phyloP scores from a whole-genome alignment of 495 filamentous ascomycete genomes.

The Penicillium paxilli region DNA sequence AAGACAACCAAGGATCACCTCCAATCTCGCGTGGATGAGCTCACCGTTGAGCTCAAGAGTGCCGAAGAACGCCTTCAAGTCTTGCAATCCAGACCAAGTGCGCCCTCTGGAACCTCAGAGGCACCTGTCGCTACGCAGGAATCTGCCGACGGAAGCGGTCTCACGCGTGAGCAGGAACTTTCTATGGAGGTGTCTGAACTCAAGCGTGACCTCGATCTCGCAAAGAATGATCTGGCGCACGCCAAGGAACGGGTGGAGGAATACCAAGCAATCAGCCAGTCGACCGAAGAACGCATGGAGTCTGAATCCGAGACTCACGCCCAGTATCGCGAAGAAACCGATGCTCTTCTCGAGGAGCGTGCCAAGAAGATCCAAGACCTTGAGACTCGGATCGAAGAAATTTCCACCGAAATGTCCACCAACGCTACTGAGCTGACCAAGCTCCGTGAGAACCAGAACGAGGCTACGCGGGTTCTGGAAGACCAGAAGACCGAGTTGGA shows the following conservation, averaged over 20 bases:
- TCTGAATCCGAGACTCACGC: conserved; percentile 78
- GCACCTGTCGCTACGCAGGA: conserved; percentile 31
- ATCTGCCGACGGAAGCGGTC: conserved; percentile 46
- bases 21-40: conserved; percentile 81
- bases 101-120: conserved; percentile 42
- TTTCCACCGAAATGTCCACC: conserved; percentile 73
- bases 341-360: conserved; percentile 69
- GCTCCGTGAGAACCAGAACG: conserved; percentile 73
- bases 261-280: conserved; percentile 85
- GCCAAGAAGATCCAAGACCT: conserved; percentile 74
- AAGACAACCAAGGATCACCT: conserved; percentile 88
- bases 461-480: conserved; percentile 67
- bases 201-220: conserved; percentile 75
- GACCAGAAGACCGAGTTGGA: conserved; percentile 78
- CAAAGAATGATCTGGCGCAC: conserved; percentile 73
- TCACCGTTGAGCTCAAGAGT: conserved; percentile 81
- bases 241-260: conserved; percentile 77
- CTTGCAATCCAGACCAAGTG: conserved; percentile 71
- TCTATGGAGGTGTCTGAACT: conserved; percentile 79
- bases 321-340: conserved; percentile 82
- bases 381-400: conserved; percentile 76
- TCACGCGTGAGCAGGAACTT: conserved; percentile 81
- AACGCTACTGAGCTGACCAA: conserved; percentile 77
- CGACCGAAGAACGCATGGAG: conserved; percentile 83
- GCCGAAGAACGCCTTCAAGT: conserved; percentile 82